A percentile compares a stretch with the other conserved stretches of the same genome.
These are phyloP conservation scores for Rhytidiadelphus loreus DNA, from an alignment of 225 moss, liverwort and hornwort genomes.

Conservation along the genomic window DNA sequence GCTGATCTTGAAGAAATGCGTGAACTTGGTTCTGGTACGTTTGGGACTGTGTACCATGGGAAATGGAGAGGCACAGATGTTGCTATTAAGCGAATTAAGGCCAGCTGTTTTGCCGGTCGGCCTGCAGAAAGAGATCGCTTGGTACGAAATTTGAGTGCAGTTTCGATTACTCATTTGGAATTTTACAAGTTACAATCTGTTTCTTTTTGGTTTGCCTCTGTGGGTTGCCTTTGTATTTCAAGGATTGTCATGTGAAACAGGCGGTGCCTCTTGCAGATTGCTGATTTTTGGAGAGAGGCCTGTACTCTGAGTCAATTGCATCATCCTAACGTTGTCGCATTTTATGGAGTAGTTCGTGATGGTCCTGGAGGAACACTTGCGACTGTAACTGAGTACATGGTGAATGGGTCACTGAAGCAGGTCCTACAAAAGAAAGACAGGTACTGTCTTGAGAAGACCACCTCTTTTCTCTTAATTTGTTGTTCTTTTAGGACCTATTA, in stretches of 20 bases:
- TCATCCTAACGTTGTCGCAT: slow-evolving; percentile 98
- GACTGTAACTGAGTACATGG: slow-evolving; percentile 99
- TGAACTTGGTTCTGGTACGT: slow-evolving; percentile 95
- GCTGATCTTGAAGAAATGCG: slow-evolving; percentile 94
- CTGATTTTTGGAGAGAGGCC: slow-evolving; percentile 99
- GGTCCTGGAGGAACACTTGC: slow-evolving; percentile 95
- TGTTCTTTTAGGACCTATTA: not conserved
- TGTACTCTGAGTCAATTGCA: slow-evolving; percentile 88
- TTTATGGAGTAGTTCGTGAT: slow-evolving; percentile 97
- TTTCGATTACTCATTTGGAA: not conserved
- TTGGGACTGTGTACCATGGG: slow-evolving; percentile 99
- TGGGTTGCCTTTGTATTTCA: not conserved
- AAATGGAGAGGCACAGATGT: slow-evolving; percentile 99
- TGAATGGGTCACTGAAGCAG: slow-evolving; percentile 97
- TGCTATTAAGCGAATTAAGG: slow-evolving; percentile 95
- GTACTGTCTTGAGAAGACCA: slow-evolving; percentile 7
- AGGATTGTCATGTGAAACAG: not conserved
- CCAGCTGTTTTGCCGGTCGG: slow-evolving; percentile 96
- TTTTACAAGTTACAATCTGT: not conserved
- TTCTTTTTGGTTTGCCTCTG: not conserved
- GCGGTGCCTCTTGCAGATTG: slow-evolving; percentile 49
- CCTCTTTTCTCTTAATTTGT: not conserved
- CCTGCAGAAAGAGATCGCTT: slow-evolving; percentile 95
- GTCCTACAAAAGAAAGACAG: slow-evolving; percentile 96
- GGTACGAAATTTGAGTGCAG: slow-evolving; percentile 26